phyloP scores from a whole-genome alignment of 2,329 filamentous ascomycete species.

The Neofusicoccum parvum region DNA sequence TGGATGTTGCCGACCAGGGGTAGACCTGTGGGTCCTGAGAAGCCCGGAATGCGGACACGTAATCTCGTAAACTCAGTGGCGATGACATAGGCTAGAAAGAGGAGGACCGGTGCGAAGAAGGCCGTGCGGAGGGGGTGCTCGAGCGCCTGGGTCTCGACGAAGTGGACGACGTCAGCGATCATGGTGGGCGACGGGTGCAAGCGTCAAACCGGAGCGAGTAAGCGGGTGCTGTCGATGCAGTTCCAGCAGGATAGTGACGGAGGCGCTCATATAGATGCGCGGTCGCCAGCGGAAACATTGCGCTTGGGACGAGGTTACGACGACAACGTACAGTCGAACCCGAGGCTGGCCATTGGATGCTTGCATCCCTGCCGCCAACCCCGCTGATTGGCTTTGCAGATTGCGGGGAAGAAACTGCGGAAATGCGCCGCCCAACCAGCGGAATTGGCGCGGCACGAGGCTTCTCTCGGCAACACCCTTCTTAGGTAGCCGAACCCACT shows the following conservation, averaged over 20 bases:
- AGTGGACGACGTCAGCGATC: conserved; percentile 10
- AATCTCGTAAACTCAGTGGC: conserved; percentile 41
- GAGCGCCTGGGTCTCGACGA: conserved; percentile 5
- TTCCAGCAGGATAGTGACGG: conserved; percentile 5
- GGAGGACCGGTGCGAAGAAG: conserved; percentile 29
- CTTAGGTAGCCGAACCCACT: not conserved
- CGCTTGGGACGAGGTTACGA: not conserved
- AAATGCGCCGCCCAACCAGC: not conserved
- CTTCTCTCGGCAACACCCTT: not conserved
- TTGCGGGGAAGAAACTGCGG: conserved; percentile 16
- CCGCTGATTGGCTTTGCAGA: conserved; percentile 4
- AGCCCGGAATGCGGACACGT: conserved; percentile 39
- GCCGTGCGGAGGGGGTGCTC: conserved; percentile 32
- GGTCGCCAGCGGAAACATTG: conserved; percentile 13
- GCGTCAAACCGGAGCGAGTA: not conserved
- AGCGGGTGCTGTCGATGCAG: not conserved
- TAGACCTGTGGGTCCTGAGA: conserved; percentile 42
- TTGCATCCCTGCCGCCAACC: not conserved
- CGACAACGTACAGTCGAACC: not conserved
- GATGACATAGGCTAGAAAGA: conserved; percentile 39
- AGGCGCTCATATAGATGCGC: not conserved
- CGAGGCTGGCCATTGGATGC: conserved; percentile 2
- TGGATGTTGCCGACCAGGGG: conserved; percentile 47
- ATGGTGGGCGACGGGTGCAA: not conserved
- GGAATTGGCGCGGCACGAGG: not conserved